A percentile compares a stretch with the other conserved stretches of the same genome.
These are phyloP conservation scores for Cladophialophora exuberans DNA, from an alignment of 2,329 filamentous ascomycete genomes.

Conservation along the genomic window DNA sequence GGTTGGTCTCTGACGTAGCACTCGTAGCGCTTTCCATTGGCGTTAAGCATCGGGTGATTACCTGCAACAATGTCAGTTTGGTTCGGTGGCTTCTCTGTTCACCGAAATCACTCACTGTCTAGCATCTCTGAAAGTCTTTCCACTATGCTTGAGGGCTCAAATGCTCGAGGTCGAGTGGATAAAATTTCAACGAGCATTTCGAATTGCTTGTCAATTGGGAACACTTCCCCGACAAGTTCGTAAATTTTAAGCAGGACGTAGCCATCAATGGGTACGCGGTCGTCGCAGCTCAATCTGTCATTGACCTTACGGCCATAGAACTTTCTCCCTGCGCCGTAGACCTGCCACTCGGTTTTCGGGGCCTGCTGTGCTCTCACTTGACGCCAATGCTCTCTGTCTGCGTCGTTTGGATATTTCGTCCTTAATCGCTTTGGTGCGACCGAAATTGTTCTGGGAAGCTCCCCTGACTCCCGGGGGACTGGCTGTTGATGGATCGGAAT, in stretches of 20 bases:
- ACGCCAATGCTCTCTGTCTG: not conserved
- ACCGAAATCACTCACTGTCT: not conserved
- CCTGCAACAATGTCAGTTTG: not conserved
- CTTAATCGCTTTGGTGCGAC: not conserved
- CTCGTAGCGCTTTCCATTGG: not conserved
- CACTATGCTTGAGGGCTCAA: not conserved
- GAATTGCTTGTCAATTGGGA: not conserved
- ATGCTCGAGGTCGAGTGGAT: not conserved
- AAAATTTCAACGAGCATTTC: not conserved
- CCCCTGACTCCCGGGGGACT: too few relatives aligned
- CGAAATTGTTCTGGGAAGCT: too few relatives aligned
- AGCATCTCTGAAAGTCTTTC: not conserved
- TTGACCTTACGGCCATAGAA: not conserved
- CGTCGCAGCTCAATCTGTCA: not conserved
- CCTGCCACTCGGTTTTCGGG: not conserved
- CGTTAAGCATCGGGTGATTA: not conserved
- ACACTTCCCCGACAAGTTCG: not conserved
- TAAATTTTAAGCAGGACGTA: not conserved
- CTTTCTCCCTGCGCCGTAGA: not conserved
- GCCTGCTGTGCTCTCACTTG: not conserved
- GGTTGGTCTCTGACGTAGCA: not conserved
- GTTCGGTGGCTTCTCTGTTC: not conserved
- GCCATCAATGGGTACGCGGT: not conserved
- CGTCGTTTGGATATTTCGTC: not conserved
- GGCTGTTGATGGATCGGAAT: not conserved